phyloP scores from a whole-genome alignment of 805 yeast species.

The Metschnikowia corniflorae region DNA sequence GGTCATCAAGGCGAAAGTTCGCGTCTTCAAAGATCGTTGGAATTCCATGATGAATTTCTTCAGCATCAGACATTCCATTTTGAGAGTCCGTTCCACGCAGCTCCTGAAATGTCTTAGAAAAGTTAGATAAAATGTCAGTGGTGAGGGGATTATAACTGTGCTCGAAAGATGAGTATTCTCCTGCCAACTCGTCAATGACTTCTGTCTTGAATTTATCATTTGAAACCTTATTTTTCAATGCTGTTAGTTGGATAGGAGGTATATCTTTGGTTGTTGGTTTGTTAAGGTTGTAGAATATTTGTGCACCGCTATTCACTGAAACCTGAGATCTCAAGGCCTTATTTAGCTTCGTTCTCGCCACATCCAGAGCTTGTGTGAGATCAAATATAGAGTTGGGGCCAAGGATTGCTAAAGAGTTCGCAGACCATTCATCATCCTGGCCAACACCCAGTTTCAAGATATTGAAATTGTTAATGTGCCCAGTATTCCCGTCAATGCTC shows the following conservation, averaged over 20 bases:
- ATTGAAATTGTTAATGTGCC: conserved; percentile 14
- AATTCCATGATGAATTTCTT: conserved; percentile 29
- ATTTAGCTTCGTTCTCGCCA: conserved; percentile 34
- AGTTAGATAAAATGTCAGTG: conserved; percentile 32
- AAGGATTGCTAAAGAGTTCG: conserved; percentile 45
- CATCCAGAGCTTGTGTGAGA: conserved; percentile 59
- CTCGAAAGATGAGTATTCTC: conserved; percentile 36
- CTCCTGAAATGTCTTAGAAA: conserved; percentile 22
- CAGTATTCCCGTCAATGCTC: conserved; percentile 15
- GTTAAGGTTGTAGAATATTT: conserved; percentile 41
- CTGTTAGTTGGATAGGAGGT: conserved; percentile 65
- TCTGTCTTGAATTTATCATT: conserved; percentile 19
- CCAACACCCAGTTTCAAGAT: conserved; percentile 14
- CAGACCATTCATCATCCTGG: conserved; percentile 17
- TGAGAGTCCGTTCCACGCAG: conserved; percentile 9
- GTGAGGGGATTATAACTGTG: conserved; percentile 36
- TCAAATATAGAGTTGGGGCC: conserved; percentile 79
- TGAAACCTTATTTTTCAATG: conserved; percentile 25
- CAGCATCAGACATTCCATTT: conserved; percentile 1
- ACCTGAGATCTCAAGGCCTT: conserved; percentile 33
- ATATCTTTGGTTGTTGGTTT: conserved; percentile 81
- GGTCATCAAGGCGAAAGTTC: conserved; percentile 81
- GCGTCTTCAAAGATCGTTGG: conserved; percentile 68
- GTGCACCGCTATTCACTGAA: conserved; percentile 41
- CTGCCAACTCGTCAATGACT: conserved; percentile 19